Evolutionary conservation across 352 stramenopile species (phyloP), one percentile per base, ranked within the genome.

Genomic region (Saprolegnia diclina): DNA sequence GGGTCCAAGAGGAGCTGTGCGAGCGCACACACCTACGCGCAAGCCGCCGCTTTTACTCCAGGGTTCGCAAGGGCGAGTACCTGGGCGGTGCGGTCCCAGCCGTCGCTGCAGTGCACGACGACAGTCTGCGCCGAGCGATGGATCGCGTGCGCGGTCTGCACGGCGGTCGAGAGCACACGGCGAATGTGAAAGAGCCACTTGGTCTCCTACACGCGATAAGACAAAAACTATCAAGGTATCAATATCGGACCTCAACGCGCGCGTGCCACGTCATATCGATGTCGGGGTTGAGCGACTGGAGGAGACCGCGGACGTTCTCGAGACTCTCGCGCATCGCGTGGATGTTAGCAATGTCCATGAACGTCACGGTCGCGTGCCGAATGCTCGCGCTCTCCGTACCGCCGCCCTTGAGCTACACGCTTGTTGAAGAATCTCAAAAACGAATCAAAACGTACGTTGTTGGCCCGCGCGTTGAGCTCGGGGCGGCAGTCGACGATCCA

Each of bases 321-420:
- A 96, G 75, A 67, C 80, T 90, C 55, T 97, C 87, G 16, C 92
- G 86, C 83, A 98, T 94, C 9, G 87, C 89, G 71, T 98, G 92
- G 65, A 98, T 98, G 75, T 98, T 97, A 18, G 85, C 86, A 63
- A 98, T 97, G 72, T 95, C 91, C 18, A 96, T 77, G 67, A 96
- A 97, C 10, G 74, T 85, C 48, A 97, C 76, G 10, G 72, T 78
- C 7, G 85, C 83, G 55, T 96, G 90, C 14, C 77, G 72, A 16
- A 90, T 76, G 56, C 73, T 91, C 5, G 79, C 79, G 63, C 88
- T 96, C 66, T 98, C 92, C 1, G 85, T 96, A 46, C 92, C 92
- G 11, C 91, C 92, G 40, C 92, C 92, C 0, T 87, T 94, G 44
- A 96, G 73, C 56, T 74, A 56, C 22, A 53, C n/a, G 19, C 26